Evolutionary conservation across 306 rosid genomes (phyloP), one percentile per base, ranked within the genome.

Genomic region (Lotus japonicus): DNA sequence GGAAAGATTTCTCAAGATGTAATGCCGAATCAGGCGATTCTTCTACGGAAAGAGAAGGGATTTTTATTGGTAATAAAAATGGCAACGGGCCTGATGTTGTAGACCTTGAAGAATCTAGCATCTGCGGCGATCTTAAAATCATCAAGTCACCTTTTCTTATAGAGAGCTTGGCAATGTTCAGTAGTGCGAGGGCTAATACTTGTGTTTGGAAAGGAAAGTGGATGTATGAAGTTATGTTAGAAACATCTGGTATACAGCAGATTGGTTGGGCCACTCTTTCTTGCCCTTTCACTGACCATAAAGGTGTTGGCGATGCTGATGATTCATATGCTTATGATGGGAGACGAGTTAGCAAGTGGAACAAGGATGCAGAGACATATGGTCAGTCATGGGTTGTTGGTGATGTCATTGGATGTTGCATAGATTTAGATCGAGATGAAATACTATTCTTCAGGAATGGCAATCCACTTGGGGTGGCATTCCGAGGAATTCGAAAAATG

Each of bases 251-350:
- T 44, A 79, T 90, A 79, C 97, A 90, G 67, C 97, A 94, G 80
- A 85, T 94, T 81, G 99, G 99, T 54, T 94, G 99, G 99, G 97
- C 96, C 28, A 90, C 97, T 76, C 70, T 84, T 80, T 84, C 95
- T 68, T 94, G 92, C 65, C 97, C 92, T 65, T 94, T 94, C 78
- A 86, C 92, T 53, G 89, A 90, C 52, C 92, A 88, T 14, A 79
- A 90, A 84, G 99, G 96, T 76, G 99, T 94, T 42, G 99, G 99
- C 44, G 99, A 94, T 70, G 88, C 89, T 6, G 96, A 87, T 8
- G 99, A 88, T 81, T 94, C 97, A 0, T 94, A 94, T 74, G 99
- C 99, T n/a, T 94, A 86, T 79, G 99, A 94, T 80, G 99, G 99
- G 70, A 87, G 84, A 72, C 90, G 97, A 74, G 90, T 86, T 70